Base-by-base conservation (phyloP, 1,284 basidiomycete genomes). In the Tilletia caries region DNA sequence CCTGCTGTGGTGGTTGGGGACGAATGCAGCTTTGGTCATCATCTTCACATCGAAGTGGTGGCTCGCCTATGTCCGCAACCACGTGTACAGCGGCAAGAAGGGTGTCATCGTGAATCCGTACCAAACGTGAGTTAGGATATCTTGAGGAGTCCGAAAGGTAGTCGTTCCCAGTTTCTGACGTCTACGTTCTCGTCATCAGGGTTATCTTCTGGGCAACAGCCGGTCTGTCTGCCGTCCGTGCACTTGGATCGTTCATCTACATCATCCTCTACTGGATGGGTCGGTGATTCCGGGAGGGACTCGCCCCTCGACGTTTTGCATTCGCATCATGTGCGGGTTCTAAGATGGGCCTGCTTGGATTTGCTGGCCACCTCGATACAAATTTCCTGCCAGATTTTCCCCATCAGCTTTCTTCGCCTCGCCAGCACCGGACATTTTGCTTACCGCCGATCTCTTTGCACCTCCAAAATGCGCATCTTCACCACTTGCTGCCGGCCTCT, bases 131-230 rank as follows among this genome's bases (percentile, higher is more conserved):
- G 58, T 62, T 34, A 8, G 12, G 5, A 13, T n/a, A n/a, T n/a
- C n/a, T n/a, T 10, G 41, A 44, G 41, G 41, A 44, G 41, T 8
- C 41, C 18, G 41, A 44, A 8, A 44, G 18, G 41, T n/a, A n/a
- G 46, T 23, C 25, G 48, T 50, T 50, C 13, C 48, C 25, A 6
- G 46, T n/a, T 4, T n/a, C 46, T 50, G 18, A 50, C 46, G 20
- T 20, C 46, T 50, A 5, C 20, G 20, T 20, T 18, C 5, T 5
- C 18, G 20, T 18, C 46, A 4, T 13, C 58, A 62, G 58, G 20
- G 62, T 74, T 27, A 68, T 75, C 67, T 77, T 77, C 37, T 76
- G 72, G 72, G 68, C 71, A 1, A 74, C 74, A 1, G 76, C 75
- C 1, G 74, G 73, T 37, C 70, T 78, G 25, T 71, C 74, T 48